Percentiles rank a stretch among this genome's conserved stretches.
Conservation (phyloP, 768 basidiomycete species). For the Multifurca ochricompacta region DNA sequence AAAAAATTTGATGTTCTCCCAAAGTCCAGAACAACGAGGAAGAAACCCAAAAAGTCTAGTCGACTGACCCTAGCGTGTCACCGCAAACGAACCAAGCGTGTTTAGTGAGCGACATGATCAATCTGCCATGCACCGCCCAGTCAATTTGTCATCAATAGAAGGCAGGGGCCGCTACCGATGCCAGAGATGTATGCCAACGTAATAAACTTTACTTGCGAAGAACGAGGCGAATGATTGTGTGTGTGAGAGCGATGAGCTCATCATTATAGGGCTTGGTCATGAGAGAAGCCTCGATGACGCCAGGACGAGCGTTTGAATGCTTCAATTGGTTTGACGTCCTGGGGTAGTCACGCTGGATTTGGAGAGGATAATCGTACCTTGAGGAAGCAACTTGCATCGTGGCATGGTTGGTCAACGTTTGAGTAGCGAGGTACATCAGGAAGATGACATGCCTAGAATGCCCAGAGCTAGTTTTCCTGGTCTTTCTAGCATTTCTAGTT, state of each 20-base stretch:
- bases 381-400: slow-evolving; percentile 74
- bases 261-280: slow-evolving; percentile 70
- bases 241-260: slow-evolving; percentile 31
- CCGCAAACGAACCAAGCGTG: slow-evolving; percentile 77
- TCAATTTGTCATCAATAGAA: background rate
- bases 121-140: slow-evolving; percentile 67
- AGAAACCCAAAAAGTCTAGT: slow-evolving; percentile 40
- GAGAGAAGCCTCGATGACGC: slow-evolving; percentile 59
- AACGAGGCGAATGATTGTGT: background rate
- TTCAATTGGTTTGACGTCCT: slow-evolving; percentile 51
- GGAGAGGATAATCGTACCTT: slow-evolving; percentile 39
- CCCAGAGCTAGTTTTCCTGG: too few species aligned
- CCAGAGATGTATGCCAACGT: slow-evolving; percentile 53
- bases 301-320: slow-evolving; percentile 61
- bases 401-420: too few species aligned
- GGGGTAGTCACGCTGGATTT: background rate
- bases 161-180: slow-evolving; percentile 20
- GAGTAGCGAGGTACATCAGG: too few species aligned
- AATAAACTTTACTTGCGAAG: slow-evolving; percentile 48
- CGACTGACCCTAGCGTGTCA: slow-evolving; percentile 71
- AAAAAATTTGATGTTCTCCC: slow-evolving; percentile 76
- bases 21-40: slow-evolving; percentile 21
- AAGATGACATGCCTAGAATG: too few species aligned
- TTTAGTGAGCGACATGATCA: slow-evolving; percentile 78
- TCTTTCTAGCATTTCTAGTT: too few species aligned